Evolutionary conservation across 1,284 basidiomycete genomes (phyloP).

Genomic region (Amylostereum areolatum): DNA sequence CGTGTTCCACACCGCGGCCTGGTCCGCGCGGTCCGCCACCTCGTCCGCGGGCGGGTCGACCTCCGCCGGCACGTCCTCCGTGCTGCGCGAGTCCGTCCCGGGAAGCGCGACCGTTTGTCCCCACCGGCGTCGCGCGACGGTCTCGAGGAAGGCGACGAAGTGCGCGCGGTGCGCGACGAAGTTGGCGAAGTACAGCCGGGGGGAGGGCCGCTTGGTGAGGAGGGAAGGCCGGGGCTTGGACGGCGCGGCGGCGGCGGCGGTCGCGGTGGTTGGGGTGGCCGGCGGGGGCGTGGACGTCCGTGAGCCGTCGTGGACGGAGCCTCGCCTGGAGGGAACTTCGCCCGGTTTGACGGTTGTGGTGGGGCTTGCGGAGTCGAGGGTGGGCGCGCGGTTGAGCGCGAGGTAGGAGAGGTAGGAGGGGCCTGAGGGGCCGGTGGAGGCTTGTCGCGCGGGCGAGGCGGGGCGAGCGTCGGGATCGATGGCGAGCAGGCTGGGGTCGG

Average conservation of each 20-base stretch:
- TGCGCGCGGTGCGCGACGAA: constrained; percentile 86
- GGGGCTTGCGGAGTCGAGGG: constrained; percentile 35
- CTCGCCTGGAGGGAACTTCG: constrained; percentile 31
- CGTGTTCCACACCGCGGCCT: constrained; percentile 93
- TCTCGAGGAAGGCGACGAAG: constrained; percentile 87
- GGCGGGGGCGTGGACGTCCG: constrained; percentile 24
- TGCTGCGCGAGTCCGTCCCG: no score
- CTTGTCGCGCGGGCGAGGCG: constrained; percentile 16
- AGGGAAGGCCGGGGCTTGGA: no score
- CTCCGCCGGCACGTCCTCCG: no score
- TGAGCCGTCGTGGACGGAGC: constrained; percentile 29
- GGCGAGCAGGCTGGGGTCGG: constrained; percentile 52
- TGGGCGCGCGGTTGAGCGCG: constrained; percentile 63
- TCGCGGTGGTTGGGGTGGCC: constrained; percentile 14
- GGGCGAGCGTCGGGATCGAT: constrained; percentile 33
- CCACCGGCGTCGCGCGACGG: constrained; percentile 79
- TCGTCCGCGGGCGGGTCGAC: constrained; percentile 34
- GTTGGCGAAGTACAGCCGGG: constrained; percentile 87
- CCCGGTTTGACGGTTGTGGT: constrained; percentile 40
- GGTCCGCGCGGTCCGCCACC: constrained; percentile 60
- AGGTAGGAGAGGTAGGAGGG: constrained; percentile 77
- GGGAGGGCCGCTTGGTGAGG: constrained; percentile 65
- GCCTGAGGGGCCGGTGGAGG: constrained; percentile 28
- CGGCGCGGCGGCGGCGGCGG: constrained; percentile 14
- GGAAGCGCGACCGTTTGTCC: no score